phyloP scores from a whole-genome alignment of 2,329 filamentous ascomycete species.

The Neofusicoccum umdonicola region DNA sequence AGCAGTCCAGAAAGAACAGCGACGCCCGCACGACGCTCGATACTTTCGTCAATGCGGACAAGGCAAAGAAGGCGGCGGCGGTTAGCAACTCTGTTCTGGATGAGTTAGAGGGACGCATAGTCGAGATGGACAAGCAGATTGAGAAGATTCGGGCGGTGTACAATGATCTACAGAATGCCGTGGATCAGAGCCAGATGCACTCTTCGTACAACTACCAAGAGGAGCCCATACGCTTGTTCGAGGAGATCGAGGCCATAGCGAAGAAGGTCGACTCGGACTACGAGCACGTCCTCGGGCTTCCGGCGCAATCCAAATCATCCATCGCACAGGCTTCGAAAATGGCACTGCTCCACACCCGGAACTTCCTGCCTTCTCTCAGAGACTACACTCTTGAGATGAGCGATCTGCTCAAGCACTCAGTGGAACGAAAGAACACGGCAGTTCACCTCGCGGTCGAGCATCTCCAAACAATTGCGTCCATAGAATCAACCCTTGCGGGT shows the following conservation, averaged over 20 bases:
- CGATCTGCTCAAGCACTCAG: constrained; percentile 50
- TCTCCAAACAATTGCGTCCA: constrained; percentile 78
- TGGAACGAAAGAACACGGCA: constrained; percentile 65
- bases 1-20: constrained; percentile 30
- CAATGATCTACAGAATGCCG: constrained; percentile 43
- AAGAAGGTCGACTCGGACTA: constrained; percentile 87
- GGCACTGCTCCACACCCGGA: constrained; percentile 62
- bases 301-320: constrained; percentile 61
- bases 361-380: constrained; percentile 59
- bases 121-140: constrained; percentile 41
- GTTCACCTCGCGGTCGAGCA: constrained; percentile 65
- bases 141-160: constrained; percentile 42
- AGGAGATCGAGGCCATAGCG: constrained; percentile 81
- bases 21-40: constrained; percentile 27
- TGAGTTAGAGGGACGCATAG: constrained; percentile 59
- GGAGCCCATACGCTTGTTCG: constrained; percentile 67
- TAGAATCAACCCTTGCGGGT: constrained; percentile 72
- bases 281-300: constrained; percentile 69
- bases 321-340: constrained; percentile 62
- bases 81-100: constrained; percentile 62
- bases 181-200: constrained; percentile 48
- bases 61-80: constrained; percentile 69
- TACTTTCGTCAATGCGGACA: constrained; percentile 42
- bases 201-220: constrained; percentile 58
- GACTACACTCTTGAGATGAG: constrained; percentile 58